Base-by-base conservation (phyloP, 129 eudicot genomes). In the Dittrichia graveolens region DNA sequence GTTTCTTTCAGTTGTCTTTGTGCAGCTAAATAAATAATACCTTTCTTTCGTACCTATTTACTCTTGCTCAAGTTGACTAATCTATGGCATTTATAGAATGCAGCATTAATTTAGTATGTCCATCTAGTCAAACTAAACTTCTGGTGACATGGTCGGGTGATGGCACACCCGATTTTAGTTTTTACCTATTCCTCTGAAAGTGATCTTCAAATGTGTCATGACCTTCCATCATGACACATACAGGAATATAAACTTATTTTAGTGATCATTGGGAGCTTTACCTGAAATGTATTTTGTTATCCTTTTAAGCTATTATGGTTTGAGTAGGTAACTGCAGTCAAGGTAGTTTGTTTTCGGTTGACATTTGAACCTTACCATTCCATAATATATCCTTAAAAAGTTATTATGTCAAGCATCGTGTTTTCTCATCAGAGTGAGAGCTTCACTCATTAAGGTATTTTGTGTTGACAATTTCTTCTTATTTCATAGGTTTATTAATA, bases 181-280 rank as follows among this genome's bases (percentile, higher is more conserved):
- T 40, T 53, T 41, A 62, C 14, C 9, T 62, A 34, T 41, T 62
- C 9, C 49, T 35, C 68, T 62, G 12, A 13, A 41, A 41, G 50
- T 24, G 39, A 62, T 62, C 48, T n/a, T 39, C 35, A 39, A 42
- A 40, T 62, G 35, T 39, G 24, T 14, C 34, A 39, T 62, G 24
- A 16, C 14, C 44, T 62, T 62, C 3, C 9, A 19, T 62, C 67
- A 62, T 18, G 39, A 62, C 67, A 62, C 46, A 62, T 62, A 62
- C 48, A 8, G 13, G 67, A 40, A 39, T 62, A 4, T 62, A 14
- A n/a, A 40, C 49, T 47, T 62, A 62, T 62, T 62, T 39, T 62
- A 38, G 31, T 61, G 44, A 61, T 61, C 46, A 62, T 39, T 7
- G 6, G 13, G 19, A 53, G 35, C 6, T 39, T 41, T 61, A 35